These are phyloP conservation scores for Puccinia novopanici DNA, from an alignment of 1,284 basidiomycete genomes.

Conservation along the genomic window DNA sequence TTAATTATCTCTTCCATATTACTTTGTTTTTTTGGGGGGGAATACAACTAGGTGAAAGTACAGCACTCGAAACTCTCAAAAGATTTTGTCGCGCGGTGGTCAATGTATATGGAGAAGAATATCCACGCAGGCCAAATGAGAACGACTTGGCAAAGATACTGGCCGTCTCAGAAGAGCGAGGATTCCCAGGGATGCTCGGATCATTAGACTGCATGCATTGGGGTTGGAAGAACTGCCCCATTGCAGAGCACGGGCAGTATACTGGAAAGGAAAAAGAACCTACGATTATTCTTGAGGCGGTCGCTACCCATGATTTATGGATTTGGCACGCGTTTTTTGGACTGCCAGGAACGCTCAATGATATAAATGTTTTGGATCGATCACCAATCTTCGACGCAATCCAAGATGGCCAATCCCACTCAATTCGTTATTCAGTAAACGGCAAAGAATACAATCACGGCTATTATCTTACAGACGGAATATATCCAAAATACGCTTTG, in stretches of 20 bases:
- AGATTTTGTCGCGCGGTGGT: neutral
- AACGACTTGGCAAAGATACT: neutral
- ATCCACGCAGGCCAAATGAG: neutral
- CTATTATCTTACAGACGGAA: neutral
- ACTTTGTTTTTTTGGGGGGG: neutral
- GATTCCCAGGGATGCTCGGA: slow-evolving; percentile 7
- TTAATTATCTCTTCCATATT: neutral
- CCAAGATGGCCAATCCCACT: neutral
- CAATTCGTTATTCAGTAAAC: neutral
- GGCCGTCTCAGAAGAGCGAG: neutral
- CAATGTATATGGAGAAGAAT: neutral
- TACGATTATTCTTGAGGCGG: neutral
- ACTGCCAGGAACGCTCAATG: slow-evolving; percentile 11
- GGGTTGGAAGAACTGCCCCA: slow-evolving; percentile 14
- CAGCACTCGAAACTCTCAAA: neutral
- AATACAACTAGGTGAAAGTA: neutral
- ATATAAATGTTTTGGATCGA: neutral
- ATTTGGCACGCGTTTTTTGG: too few relatives aligned
- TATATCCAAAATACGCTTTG: neutral
- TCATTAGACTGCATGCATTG: slow-evolving; percentile 20
- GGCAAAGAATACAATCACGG: neutral
- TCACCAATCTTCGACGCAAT: neutral
- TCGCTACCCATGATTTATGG: too few relatives aligned
- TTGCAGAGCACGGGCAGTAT: slow-evolving; percentile 1
- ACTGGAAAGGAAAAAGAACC: slow-evolving; percentile 3